phyloP scores from a whole-genome alignment of 164 flowering plant species.

The Umbilicus rupestris region DNA sequence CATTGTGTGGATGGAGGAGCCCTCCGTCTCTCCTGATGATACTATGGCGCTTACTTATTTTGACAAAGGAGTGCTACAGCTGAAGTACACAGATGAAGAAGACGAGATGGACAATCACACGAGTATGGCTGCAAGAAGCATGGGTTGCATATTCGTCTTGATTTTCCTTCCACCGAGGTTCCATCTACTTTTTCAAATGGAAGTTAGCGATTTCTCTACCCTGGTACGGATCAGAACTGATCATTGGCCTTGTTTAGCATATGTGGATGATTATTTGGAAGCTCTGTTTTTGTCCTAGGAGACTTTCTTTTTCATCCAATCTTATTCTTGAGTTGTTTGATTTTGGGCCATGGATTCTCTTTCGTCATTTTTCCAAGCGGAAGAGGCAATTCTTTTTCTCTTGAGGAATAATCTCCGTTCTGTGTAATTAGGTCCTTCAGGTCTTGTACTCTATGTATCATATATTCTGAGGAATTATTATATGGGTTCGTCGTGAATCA shows the following conservation, averaged over 20 bases:
- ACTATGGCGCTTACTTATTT: constrained; percentile 16
- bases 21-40: constrained; percentile 23
- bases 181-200: constrained; percentile 90
- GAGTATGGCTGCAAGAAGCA: constrained; percentile 31
- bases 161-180: constrained; percentile 91
- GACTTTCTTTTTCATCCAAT: neutral
- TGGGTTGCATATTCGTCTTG: constrained; percentile 60
- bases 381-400: constrained; percentile 1
- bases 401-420: neutral
- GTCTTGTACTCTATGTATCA: neutral
- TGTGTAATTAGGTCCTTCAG: neutral
- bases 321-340: neutral
- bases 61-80: constrained; percentile 42
- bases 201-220: constrained; percentile 63
- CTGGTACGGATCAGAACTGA: constrained; percentile 88
- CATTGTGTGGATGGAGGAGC: constrained; percentile 45
- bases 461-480: neutral
- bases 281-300: constrained; percentile 51
- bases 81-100: constrained; percentile 47
- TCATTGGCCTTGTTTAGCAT: constrained; percentile 98
- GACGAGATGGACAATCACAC: constrained; percentile 27
- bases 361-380: neutral
- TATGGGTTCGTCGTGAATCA: neutral
- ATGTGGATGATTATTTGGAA: constrained; percentile 90
- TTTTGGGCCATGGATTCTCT: neutral